A percentile compares a stretch with the other conserved stretches of the same genome.
Conservation (phyloP, 495 filamentous ascomycete genomes). For the Tuber magnatum region DNA sequence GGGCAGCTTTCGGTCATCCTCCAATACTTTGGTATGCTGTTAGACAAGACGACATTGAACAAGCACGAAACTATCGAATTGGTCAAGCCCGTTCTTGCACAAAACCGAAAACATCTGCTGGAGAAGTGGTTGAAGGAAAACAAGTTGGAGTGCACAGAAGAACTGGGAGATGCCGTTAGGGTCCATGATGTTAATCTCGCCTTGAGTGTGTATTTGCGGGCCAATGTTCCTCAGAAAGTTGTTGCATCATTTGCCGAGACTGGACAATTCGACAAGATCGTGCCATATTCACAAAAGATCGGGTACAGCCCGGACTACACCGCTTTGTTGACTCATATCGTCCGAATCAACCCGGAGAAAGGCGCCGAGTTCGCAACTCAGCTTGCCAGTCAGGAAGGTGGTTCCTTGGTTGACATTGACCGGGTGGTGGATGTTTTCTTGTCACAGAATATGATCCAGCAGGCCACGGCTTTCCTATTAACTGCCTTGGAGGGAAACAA, state of each 20-base stretch:
- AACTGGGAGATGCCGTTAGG: slow-evolving; percentile 88
- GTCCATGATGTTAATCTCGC: slow-evolving; percentile 81
- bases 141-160: slow-evolving; percentile 91
- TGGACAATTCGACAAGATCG: slow-evolving; percentile 90
- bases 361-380: slow-evolving; percentile 85
- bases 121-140: slow-evolving; percentile 97
- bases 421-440: slow-evolving; percentile 96
- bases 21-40: slow-evolving; percentile 93
- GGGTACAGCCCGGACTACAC: slow-evolving; percentile 90
- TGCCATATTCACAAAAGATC: slow-evolving; percentile 74
- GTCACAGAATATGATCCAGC: slow-evolving; percentile 93
- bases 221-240: slow-evolving; percentile 82
- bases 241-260: slow-evolving; percentile 91
- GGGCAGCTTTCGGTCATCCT: slow-evolving; percentile 86
- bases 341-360: slow-evolving; percentile 86
- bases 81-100: slow-evolving; percentile 80
- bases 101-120: slow-evolving; percentile 88
- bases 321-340: slow-evolving; percentile 81
- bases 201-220: slow-evolving; percentile 74
- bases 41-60: slow-evolving; percentile 91
- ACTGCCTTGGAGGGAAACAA: slow-evolving; percentile 90
- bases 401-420: slow-evolving; percentile 82
- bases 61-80: slow-evolving; percentile 89
- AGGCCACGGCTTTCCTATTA: slow-evolving; percentile 91
- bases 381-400: slow-evolving; percentile 76